These are phyloP conservation scores for Suhomyces pyralidae DNA, from an alignment of 805 yeast species.

Conservation along the genomic window DNA sequence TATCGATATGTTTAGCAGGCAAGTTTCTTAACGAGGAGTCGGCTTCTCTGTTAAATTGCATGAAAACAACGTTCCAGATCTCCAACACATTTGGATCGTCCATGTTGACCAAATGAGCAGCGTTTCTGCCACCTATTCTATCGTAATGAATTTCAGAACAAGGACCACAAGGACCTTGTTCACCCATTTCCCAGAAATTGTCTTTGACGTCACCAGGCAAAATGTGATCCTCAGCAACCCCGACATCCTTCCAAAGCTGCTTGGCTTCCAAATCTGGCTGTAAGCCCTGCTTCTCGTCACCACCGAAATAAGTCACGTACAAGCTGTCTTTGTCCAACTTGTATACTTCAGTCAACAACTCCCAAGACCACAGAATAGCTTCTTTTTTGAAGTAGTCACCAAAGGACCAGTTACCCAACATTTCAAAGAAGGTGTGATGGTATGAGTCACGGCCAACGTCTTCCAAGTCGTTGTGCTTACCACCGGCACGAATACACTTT, in stretches of 20 bases:
- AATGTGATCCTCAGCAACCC: constrained; percentile 89
- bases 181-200: constrained; percentile 99
- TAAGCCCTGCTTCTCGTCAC: constrained; percentile 77
- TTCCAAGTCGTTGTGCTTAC: constrained; percentile 96
- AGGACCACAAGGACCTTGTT: constrained; percentile 99
- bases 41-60: constrained; percentile 93
- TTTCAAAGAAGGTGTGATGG: constrained; percentile 98
- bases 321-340: constrained; percentile 76
- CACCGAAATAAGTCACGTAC: constrained; percentile 95
- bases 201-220: constrained; percentile 88
- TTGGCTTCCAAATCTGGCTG: constrained; percentile 95
- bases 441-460: constrained; percentile 98
- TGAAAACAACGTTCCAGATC: constrained; percentile 97
- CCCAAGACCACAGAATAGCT: constrained; percentile 89
- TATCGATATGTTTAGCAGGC: constrained; percentile 95
- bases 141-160: constrained; percentile 98
- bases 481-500: constrained; percentile 99
- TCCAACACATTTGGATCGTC: constrained; percentile 98
- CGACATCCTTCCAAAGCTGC: constrained; percentile 78
- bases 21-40: constrained; percentile 74
- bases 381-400: constrained; percentile 98
- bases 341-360: constrained; percentile 78
- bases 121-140: constrained; percentile 97
- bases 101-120: constrained; percentile 82
- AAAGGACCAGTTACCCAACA: constrained; percentile 99